phyloP scores from a whole-genome alignment of 129 eudicot genomes.

The Helianthus annuus region HanXRQr2.0-SUNRISE NC_035440.2:43216991-43217490 shows the following conservation, averaged over 20 bases:
- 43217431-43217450: too few relatives aligned
- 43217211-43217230: conserved; percentile 19
- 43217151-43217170: conserved; percentile 3
- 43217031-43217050: conserved; percentile 27
- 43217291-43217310: neutral
- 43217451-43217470: too few relatives aligned
- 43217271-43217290: neutral
- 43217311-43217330: too few relatives aligned
- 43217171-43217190: conserved; percentile 12
- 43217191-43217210: conserved; percentile 1
- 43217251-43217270: neutral
- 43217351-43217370: too few relatives aligned
- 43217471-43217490: too few relatives aligned
- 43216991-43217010: conserved; percentile 34
- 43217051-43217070: conserved; percentile 20
- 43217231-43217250: neutral
- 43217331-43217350: too few relatives aligned
- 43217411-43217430: too few relatives aligned
- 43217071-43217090: neutral
- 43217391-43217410: too few relatives aligned
- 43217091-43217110: conserved; percentile 20
- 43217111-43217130: conserved; percentile 16
- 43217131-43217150: conserved; percentile 1
- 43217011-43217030: conserved; percentile 24
- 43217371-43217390: too few relatives aligned